Evolutionary conservation across 768 basidiomycete species (phyloP), one percentile per base, ranked within the genome.

Genomic region (Artomyces pyxidatus): DNA sequence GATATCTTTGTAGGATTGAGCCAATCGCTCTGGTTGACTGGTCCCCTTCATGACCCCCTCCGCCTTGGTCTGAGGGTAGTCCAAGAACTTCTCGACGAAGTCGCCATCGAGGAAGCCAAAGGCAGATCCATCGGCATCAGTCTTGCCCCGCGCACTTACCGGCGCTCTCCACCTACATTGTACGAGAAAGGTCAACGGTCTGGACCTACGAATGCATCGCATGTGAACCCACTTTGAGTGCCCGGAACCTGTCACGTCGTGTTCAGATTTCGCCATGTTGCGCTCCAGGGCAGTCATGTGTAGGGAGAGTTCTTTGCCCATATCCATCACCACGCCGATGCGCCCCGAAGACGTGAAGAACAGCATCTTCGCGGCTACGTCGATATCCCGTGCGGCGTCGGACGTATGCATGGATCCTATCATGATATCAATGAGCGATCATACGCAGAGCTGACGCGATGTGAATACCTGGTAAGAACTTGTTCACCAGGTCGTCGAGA

Each of bases 101-200:
- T 89, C 85, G 1, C 92, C 93, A 52, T 96, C 92, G 25, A 96
- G 70, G 72, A 96, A 92, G 14, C 90, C 91, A 35, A 72, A 74
- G 1, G 85, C 74, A 1, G 73, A 57, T 23, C 64, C 57, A 27
- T 83, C 76, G 7, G 74, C 70, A 56, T 88, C 85, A 42, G 74
- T 80, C 21, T 71, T 70, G 6, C 83, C 80, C 21, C 67, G 61
- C 0, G 68, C 68, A 32, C 70, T 77, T 54, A 77, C 78, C 0
- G 89, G 88, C 0, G 85, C 71, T 45, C 91, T 76, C 63, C 76
- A 88, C 54, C 89, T 92, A 43, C 0, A n/a, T n/a, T n/a, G n/a
- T n/a, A n/a, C n/a, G n/a, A 21, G 40, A 14, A 50, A 22, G 10
- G 16, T 39, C 28, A 27, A 23, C 16, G 14, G 22, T 59, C 25